Evolutionary conservation across 495 filamentous ascomycete genomes (phyloP), one percentile per base, ranked within the genome.

Genomic region (Penicilliopsis zonata): DNA sequence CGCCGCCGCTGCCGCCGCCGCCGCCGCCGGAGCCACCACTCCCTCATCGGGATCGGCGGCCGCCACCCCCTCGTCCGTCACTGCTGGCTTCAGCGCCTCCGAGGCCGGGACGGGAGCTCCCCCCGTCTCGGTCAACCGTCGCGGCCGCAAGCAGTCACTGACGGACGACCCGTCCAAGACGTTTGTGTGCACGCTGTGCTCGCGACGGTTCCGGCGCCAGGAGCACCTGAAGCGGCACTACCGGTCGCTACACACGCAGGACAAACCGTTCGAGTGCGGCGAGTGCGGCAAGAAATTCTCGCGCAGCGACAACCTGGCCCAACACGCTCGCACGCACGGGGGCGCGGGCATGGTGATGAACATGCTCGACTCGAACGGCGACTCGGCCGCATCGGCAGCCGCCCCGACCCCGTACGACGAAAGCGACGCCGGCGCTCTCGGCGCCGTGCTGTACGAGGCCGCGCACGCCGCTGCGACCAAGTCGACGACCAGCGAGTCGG

Each of bases 201-300:
- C 78, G 28, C 84, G 92, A 32, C 86, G 92, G 31, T 99, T 99
- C 78, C 85, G 92, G 39, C 85, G 92, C 37, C 92, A 96, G 55
- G 92, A 99, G 53, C 92, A 99, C 47, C 78, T 99, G 36, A 96
- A 96, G 76, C 84, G 92, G 38, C 92, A 99, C 65, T 94, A 94
- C 68, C 77, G 92, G 28, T 96, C 92, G 23, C 83, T 99, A 26
- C 92, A 96, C 66, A 99, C 92, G 2, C 77, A 92, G 44, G 90
- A 96, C 38, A 99, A 99, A 75, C 92, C 92, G 5, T 96, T 96
- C 53, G 85, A 94, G 57, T 99, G 92, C 62, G 63, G 74, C 37
- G 87, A 96, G 61, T 99, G 92, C 45, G 88, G 90, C 37, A 99
- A 99, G 76, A 94, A 94, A 66, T 99, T 96, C 66, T 96, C 90